A percentile compares a stretch with the other conserved stretches of the same genome.
phyloP scores from a whole-genome alignment of 2,329 filamentous ascomycete species.

The Pyrenophora tritici-repentis region DNA sequence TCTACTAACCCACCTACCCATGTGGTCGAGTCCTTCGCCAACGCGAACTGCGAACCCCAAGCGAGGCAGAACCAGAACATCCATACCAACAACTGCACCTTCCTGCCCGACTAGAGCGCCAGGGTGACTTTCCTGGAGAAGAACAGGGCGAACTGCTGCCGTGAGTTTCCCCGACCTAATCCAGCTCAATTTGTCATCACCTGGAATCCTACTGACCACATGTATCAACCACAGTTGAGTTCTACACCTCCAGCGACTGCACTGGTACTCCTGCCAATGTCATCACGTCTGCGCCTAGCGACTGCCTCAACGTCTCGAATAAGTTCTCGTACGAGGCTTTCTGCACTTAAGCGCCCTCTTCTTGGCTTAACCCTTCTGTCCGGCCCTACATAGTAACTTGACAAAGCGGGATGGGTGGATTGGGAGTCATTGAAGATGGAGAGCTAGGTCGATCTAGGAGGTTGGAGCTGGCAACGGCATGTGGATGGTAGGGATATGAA shows the following conservation, averaged over 20 bases:
- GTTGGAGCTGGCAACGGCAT: too few species aligned
- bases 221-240: slow-evolving; percentile 1
- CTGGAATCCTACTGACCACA: not conserved
- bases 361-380: too few species aligned
- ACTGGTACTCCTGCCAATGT: not conserved
- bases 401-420: not conserved
- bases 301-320: slow-evolving; percentile 4
- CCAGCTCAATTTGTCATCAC: not conserved
- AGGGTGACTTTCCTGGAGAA: slow-evolving; percentile 9
- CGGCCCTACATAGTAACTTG: not conserved
- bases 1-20: not conserved
- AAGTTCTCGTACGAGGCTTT: slow-evolving; percentile 7
- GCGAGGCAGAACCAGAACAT: slow-evolving; percentile 6
- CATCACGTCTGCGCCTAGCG: slow-evolving; percentile 7
- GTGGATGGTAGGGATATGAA: too few species aligned
- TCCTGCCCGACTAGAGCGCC: slow-evolving; percentile 6
- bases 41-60: not conserved
- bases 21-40: slow-evolving; percentile 5
- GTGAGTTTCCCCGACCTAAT: not conserved
- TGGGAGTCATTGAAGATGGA: too few species aligned
- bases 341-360: not conserved
- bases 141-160: slow-evolving; percentile 5
- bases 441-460: too few species aligned
- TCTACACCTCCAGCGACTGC: slow-evolving; percentile 3
- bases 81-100: slow-evolving; percentile 6